A percentile compares a stretch with the other conserved stretches of the same genome.
Evolutionary conservation across 495 filamentous ascomycete species (phyloP).

Genomic region (Penicillium silybi): DNA sequence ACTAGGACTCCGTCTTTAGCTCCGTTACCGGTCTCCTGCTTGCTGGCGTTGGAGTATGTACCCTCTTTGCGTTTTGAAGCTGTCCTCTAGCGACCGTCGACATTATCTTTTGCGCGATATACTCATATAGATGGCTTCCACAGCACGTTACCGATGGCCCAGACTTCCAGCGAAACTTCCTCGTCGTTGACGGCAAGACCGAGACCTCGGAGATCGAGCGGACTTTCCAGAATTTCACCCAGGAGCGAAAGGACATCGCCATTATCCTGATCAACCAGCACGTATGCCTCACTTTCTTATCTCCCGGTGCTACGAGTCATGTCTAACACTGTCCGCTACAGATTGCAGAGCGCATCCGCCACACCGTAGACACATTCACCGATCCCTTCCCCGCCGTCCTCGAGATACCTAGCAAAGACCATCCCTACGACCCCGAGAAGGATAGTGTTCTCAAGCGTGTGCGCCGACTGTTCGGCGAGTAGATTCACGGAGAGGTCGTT

Average conservation of each 20-base stretch:
- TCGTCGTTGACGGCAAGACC: constrained; percentile 92
- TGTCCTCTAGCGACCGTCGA: background rate
- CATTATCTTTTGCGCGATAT: background rate
- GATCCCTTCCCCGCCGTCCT: constrained; percentile 61
- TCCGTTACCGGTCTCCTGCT: constrained; percentile 92
- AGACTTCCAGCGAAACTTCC: constrained; percentile 91
- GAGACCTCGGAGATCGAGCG: constrained; percentile 83
- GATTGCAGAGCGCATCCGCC: constrained; percentile 91
- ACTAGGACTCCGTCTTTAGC: constrained; percentile 48
- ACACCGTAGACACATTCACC: constrained; percentile 55
- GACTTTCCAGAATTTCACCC: constrained; percentile 85
- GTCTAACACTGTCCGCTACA: constrained; percentile 29
- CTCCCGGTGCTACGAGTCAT: background rate
- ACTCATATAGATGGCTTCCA: background rate
- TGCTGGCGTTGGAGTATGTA: constrained; percentile 86
- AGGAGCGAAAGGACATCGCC: constrained; percentile 89
- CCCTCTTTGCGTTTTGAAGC: background rate
- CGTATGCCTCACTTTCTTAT: constrained; percentile 47
- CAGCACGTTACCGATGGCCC: constrained; percentile 76
- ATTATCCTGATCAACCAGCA: constrained; percentile 98
- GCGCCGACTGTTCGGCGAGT: constrained; percentile 88
- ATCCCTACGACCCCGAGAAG: constrained; percentile 98
- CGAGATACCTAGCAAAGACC: constrained; percentile 98
- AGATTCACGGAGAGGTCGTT: constrained; percentile 18
- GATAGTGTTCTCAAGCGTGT: constrained; percentile 94